phyloP scores from a whole-genome alignment of 495 filamentous ascomycete species.

The Rhizodiscina lignyota region DNA sequence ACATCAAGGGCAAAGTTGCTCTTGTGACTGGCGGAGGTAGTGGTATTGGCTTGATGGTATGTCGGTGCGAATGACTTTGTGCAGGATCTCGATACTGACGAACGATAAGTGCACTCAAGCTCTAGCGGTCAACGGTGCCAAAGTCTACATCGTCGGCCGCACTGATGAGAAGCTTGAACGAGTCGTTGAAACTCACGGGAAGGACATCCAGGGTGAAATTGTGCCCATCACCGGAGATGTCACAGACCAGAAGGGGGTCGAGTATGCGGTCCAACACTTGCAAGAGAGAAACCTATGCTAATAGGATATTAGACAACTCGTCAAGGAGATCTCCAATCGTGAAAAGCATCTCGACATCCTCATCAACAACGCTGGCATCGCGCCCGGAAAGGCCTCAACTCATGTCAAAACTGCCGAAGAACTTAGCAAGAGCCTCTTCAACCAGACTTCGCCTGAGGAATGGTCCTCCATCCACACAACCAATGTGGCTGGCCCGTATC shows the following conservation, averaged over 20 bases:
- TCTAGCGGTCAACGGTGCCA: constrained; percentile 40
- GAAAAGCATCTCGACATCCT: constrained; percentile 33
- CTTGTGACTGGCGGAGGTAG: constrained; percentile 34
- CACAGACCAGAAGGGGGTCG: constrained; percentile 26
- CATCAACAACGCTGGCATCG: constrained; percentile 41
- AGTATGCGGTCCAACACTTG: too few species aligned
- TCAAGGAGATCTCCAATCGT: constrained; percentile 24
- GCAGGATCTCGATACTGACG: background rate
- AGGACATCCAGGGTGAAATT: constrained; percentile 35
- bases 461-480: constrained; percentile 16
- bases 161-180: constrained; percentile 36
- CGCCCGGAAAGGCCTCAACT: constrained; percentile 10
- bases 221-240: constrained; percentile 37
- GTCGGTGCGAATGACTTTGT: background rate
- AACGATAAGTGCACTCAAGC: constrained; percentile 33
- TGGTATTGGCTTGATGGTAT: constrained; percentile 18
- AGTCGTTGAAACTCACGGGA: constrained; percentile 28
- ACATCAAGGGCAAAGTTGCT: constrained; percentile 38
- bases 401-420: constrained; percentile 11
- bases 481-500: constrained; percentile 14
- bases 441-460: constrained; percentile 8
- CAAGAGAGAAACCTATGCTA: too few species aligned
- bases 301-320: constrained; percentile 27
- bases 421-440: constrained; percentile 16
- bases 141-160: constrained; percentile 39